These are phyloP conservation scores for Condylostoma magnum DNA, from an alignment of 169 alveolate genomes.

Conservation along the genomic window DNA sequence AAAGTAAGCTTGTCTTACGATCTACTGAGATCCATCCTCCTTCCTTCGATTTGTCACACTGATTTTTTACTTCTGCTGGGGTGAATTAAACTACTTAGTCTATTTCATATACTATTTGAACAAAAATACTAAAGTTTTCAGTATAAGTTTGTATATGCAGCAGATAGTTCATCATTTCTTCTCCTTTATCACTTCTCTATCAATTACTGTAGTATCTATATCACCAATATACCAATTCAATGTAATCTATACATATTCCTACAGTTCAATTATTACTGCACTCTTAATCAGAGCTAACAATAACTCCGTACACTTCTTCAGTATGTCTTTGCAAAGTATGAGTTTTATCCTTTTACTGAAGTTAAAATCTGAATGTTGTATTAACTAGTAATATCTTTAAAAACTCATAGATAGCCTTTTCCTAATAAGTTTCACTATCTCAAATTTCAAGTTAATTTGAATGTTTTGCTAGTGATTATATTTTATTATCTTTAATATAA, in stretches of 20 bases:
- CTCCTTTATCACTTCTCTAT: too few species aligned
- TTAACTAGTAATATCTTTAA: neutral
- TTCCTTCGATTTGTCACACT: too few species aligned
- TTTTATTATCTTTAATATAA: neutral
- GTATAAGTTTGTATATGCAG: too few species aligned
- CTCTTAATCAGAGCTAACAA: neutral
- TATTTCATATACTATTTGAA: too few species aligned
- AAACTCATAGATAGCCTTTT: neutral
- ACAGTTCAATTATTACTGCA: neutral
- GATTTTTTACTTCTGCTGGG: too few species aligned
- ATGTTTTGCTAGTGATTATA: neutral
- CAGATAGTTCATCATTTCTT: too few species aligned
- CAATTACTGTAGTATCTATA: too few species aligned
- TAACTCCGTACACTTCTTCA: neutral
- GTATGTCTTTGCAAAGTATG: neutral
- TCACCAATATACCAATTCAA: neutral
- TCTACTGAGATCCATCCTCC: too few species aligned
- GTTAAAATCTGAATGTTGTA: neutral
- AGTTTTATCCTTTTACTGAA: neutral
- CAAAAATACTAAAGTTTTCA: too few species aligned
- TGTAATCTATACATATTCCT: too few species aligned
- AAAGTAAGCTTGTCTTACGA: too few species aligned
- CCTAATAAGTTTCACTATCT: neutral
- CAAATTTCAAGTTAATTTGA: neutral
- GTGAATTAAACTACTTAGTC: too few species aligned